Base-by-base conservation (phyloP, 345 rosid genomes). In the Linum lewisii region DNA sequence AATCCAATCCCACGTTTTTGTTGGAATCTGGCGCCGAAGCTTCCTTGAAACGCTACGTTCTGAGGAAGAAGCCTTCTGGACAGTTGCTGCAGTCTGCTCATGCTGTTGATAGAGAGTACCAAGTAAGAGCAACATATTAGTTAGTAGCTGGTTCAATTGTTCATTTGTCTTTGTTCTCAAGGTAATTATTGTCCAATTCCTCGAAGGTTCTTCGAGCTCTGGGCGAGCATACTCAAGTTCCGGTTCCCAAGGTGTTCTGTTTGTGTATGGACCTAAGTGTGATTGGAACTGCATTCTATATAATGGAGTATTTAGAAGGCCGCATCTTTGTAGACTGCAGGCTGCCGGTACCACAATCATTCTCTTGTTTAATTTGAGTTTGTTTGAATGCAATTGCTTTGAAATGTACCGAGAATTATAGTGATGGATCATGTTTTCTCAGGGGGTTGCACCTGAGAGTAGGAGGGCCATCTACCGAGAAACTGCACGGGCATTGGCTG, bases 31-130 rank as follows among this genome's bases (percentile, higher is more conserved):
- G 80, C 10, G 72, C 66, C 3, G 94, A 79, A 58, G 75, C 37
- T 16, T 37, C 73, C 4, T 51, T 80, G 60, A 85, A 79, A 77
- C 83, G 89, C 7, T 89, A 89, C 66, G 95, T 93, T 68, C 59
- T 93, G 83, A 82, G 99, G 83, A 93, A 85, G 91, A 86, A 83
- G 67, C 99, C 99, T 56, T 81, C 94, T 7, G 99, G 99, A 66
- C 75, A 73, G 69, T 74, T 89, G 69, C 86, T 93, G 24, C 71
- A 73, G 64, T 93, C 95, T 72, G 97, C 94, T 73, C 97, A 93
- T 63, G 95, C 97, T 24, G 94, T 93, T 7, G 99, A 93, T 5
- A 73, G 97, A 25, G 99, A 93, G 72, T 89, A 76, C 74, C 82
- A 78, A 84, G 95, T 86, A 15, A n/a, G 8, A 52, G 21, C 20